Conservation (phyloP, 139 green algal genomes). For the Chlorella sp. region DNA sequence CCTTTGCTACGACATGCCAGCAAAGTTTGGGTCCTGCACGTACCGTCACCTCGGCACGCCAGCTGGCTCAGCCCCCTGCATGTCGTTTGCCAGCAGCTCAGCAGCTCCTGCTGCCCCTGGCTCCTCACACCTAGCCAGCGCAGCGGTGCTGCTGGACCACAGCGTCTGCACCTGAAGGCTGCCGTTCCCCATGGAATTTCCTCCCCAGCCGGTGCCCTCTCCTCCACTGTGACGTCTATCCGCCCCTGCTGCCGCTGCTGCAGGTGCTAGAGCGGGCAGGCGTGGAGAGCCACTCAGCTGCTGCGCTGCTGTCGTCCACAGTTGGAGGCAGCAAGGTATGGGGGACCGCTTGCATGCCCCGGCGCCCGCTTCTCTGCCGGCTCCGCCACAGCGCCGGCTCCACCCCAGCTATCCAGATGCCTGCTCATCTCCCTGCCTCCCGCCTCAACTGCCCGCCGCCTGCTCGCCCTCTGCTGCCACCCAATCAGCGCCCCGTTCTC, state of each 20-base stretch:
- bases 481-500: neutral
- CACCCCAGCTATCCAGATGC: neutral
- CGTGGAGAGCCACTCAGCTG: conserved; percentile 42
- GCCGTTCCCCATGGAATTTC: too few relatives aligned
- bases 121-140: too few relatives aligned
- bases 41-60: too few relatives aligned
- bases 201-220: neutral
- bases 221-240: neutral
- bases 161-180: too few relatives aligned
- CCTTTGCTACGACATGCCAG: neutral
- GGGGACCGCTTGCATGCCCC: neutral
- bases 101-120: too few relatives aligned
- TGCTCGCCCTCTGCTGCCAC: neutral
- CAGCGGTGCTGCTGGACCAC: too few relatives aligned
- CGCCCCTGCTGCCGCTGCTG: neutral
- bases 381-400: neutral
- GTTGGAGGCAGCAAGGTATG: conserved; percentile 69
- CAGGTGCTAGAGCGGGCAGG: conserved; percentile 51
- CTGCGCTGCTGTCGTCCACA: conserved; percentile 54
- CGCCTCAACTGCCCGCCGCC: neutral
- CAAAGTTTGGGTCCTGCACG: neutral
- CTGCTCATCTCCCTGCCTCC: neutral
- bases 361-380: neutral
- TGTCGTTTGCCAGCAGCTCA: too few relatives aligned
- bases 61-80: too few relatives aligned